Base-by-base conservation (phyloP, 345 rosid species). In the Eucalyptus urophylla region DNA sequence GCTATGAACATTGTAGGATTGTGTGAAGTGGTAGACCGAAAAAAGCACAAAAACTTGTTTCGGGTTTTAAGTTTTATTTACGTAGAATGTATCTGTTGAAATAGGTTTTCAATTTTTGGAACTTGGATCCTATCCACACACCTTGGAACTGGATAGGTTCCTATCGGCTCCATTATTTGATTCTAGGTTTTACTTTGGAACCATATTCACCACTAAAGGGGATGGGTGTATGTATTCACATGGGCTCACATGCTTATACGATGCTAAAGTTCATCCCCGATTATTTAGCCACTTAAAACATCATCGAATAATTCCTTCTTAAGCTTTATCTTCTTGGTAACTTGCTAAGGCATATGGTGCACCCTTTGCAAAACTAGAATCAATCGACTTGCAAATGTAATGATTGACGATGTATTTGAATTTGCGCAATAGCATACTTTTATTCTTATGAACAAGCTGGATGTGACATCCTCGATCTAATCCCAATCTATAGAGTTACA, bases 21-120 rank as follows among this genome's bases (percentile, higher is more conserved):
- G 50, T 1, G 0, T 13, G 50, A 49, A 49, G 50, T 49, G 50
- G 50, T 49, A 49, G 50, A 49, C 2, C 1, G 4, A 12, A 49
- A 49, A 1, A 49, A 0, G 50, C 50, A 49, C 50, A 4, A 49
- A 49, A 49, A 49, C 50, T 49, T 49, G 15, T 49, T 49, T 49
- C 1, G 0, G 2, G 2, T 49, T 49, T 49, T 4, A 49, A 49
- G 50, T 13, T 49, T 49, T 1, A 49, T 49, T 0, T 49, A 49
- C 0, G 0, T 49, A 49, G 15, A 49, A 49, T 0, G 50, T 49
- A 49, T 49, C 2, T 0, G 6, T 49, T 49, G 50, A 13, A 13
- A 49, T 49, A 49, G 2, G 50, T 49, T 49, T 6, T 13, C 1
- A 49, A 13, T 49, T 12, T 49, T 47, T 47, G 49, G 49, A 11